A percentile compares a stretch with the other conserved stretches of the same genome.
Evolutionary conservation across 345 rosid species (phyloP).

Genomic region (Streptanthus diversifolius): DNA sequence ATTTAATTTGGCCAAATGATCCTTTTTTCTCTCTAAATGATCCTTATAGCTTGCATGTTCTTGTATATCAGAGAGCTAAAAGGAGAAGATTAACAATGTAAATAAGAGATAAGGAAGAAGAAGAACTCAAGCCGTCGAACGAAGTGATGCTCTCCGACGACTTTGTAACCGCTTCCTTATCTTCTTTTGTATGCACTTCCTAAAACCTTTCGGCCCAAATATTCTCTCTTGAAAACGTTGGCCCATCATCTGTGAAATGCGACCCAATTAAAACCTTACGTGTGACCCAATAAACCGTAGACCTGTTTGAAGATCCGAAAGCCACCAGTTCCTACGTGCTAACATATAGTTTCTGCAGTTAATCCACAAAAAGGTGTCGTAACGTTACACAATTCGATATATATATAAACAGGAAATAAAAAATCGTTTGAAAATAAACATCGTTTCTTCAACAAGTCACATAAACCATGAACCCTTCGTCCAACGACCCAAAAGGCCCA

Average conservation of each 20-base stretch:
- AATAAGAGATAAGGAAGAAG: too few species aligned
- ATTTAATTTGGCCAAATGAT: too few species aligned
- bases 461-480: conserved; percentile 9
- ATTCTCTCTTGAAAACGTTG: background rate
- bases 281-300: background rate
- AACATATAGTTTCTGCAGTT: background rate
- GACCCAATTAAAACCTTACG: background rate
- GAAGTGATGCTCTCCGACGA: too few species aligned
- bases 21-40: too few species aligned
- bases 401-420: background rate
- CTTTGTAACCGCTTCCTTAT: too few species aligned
- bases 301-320: background rate
- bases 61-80: too few species aligned
- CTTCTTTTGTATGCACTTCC: too few species aligned
- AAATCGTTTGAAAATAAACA: background rate
- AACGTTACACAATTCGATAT: background rate
- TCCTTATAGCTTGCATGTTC: too few species aligned
- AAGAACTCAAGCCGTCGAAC: too few species aligned
- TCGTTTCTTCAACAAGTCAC: background rate
- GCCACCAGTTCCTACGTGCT: background rate
- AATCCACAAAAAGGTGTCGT: background rate
- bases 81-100: too few species aligned
- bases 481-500: background rate
- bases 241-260: background rate
- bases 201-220: background rate